These are phyloP conservation scores for Phytophthora meadii DNA, from an alignment of 352 stramenopile species.

Conservation along the genomic window DNA sequence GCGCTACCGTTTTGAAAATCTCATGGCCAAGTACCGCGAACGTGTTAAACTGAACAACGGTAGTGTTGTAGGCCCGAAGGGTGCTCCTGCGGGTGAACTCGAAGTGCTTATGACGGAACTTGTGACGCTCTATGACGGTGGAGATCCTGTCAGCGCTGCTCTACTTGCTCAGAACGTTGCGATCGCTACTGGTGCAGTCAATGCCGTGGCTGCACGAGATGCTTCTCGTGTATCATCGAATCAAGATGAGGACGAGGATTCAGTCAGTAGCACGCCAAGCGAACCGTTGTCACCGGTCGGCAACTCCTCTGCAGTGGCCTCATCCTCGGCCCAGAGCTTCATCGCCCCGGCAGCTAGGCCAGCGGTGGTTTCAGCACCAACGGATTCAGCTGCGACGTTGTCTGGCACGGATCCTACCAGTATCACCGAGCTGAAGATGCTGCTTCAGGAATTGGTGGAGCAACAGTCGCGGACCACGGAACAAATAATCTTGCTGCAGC, in stretches of 20 bases:
- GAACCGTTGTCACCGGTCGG: constrained; percentile 20
- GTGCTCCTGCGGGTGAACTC: constrained; percentile 37
- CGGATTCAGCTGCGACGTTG: constrained; percentile 7
- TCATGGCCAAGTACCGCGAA: constrained; percentile 41
- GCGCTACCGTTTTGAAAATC: constrained; percentile 46
- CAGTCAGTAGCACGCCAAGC: constrained; percentile 18
- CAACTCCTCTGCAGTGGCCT: constrained; percentile 3
- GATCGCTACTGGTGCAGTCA: constrained; percentile 20
- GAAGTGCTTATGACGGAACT: constrained; percentile 46
- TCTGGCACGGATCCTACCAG: constrained; percentile 15
- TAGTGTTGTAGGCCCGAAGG: constrained; percentile 33
- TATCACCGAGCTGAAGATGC: constrained; percentile 32
- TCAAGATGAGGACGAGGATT: constrained; percentile 32
- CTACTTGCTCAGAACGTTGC: constrained; percentile 36
- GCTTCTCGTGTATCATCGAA: constrained; percentile 7
- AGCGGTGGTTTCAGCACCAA: not conserved
- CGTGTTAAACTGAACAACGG: constrained; percentile 42
- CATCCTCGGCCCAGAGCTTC: constrained; percentile 20
- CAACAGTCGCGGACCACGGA: constrained; percentile 33
- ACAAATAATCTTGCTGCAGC: constrained; percentile 38
- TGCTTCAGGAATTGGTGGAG: constrained; percentile 41
- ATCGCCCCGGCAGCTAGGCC: constrained; percentile 12
- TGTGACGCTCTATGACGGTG: constrained; percentile 36
- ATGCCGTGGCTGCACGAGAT: constrained; percentile 3
- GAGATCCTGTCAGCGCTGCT: constrained; percentile 32